Evolutionary conservation across 108 stramenopile species (phyloP).

Genomic region (Cyclotella kingstonii): DNA sequence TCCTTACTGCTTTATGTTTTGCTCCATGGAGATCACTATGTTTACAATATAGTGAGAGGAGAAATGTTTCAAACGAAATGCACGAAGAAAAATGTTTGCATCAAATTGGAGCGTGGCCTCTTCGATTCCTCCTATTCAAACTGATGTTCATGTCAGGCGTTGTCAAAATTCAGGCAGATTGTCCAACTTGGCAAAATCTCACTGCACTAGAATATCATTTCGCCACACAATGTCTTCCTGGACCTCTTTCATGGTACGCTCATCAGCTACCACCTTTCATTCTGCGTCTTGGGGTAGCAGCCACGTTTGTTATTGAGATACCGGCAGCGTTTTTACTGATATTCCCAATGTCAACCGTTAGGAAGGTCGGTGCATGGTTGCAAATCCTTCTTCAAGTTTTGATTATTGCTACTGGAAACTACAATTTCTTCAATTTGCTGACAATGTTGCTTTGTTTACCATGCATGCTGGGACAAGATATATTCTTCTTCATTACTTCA

Average conservation of each 20-base stretch:
- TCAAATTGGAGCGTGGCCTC: constrained; percentile 38
- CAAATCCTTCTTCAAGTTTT: constrained; percentile 63
- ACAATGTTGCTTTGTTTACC: constrained; percentile 60
- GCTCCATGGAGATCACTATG: constrained; percentile 39
- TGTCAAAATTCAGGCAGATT: constrained; percentile 69
- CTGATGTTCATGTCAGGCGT: constrained; percentile 78
- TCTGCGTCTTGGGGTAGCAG: constrained; percentile 52
- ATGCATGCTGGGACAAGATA: constrained; percentile 29
- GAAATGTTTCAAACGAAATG: neutral
- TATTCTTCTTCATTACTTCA: neutral
- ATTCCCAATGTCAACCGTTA: constrained; percentile 30
- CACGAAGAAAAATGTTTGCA: neutral
- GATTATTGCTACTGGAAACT: constrained; percentile 70
- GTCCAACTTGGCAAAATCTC: constrained; percentile 71
- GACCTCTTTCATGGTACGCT: constrained; percentile 56
- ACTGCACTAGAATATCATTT: constrained; percentile 80
- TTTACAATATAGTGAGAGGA: neutral
- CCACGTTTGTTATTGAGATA: constrained; percentile 67
- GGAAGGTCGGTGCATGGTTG: constrained; percentile 45
- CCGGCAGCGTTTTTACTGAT: constrained; percentile 57
- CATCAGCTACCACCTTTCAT: constrained; percentile 59
- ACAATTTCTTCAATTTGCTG: constrained; percentile 79
- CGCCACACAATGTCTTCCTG: constrained; percentile 69
- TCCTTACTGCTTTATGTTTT: constrained; percentile 43
- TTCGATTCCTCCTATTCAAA: constrained; percentile 63